Conservation (phyloP, 352 stramenopile genomes). For the Globisporangium nagaii region DNA sequence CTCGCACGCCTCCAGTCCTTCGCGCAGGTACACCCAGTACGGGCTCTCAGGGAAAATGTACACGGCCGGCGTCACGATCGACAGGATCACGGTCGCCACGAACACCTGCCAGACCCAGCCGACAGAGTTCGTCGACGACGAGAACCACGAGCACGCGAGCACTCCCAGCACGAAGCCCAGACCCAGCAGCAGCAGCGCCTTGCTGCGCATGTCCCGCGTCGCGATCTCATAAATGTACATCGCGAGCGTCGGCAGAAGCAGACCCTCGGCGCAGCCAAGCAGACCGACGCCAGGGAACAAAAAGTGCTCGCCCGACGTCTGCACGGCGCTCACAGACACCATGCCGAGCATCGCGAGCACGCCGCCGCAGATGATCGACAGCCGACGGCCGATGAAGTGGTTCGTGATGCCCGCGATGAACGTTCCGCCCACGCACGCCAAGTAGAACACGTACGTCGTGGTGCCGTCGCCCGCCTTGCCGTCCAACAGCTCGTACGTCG, state of each 20-base stretch:
- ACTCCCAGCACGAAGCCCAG: slow-evolving; percentile 66
- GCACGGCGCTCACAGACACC: slow-evolving; percentile 57
- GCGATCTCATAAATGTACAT: slow-evolving; percentile 88
- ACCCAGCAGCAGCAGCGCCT: slow-evolving; percentile 68
- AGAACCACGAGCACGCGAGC: slow-evolving; percentile 60
- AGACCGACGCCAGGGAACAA: slow-evolving; percentile 60
- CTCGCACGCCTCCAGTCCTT: slow-evolving; percentile 71
- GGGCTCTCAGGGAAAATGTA: slow-evolving; percentile 85
- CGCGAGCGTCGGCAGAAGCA: slow-evolving; percentile 67
- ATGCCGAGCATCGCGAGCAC: slow-evolving; percentile 66
- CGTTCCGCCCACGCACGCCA: slow-evolving; percentile 38
- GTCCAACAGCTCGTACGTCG: slow-evolving; percentile 64
- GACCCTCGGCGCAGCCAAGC: slow-evolving; percentile 45
- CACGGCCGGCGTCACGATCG: slow-evolving; percentile 71
- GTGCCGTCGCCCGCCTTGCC: slow-evolving; percentile 52
- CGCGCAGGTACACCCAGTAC: slow-evolving; percentile 80
- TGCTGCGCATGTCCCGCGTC: slow-evolving; percentile 77
- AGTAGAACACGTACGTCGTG: slow-evolving; percentile 72
- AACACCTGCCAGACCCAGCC: slow-evolving; percentile 87
- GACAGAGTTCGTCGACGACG: slow-evolving; percentile 59
- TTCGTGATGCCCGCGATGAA: slow-evolving; percentile 51
- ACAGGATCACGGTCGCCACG: slow-evolving; percentile 68
- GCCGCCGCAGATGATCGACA: slow-evolving; percentile 68
- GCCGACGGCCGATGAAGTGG: slow-evolving; percentile 68
- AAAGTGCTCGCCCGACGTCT: slow-evolving; percentile 43